Evolutionary conservation across 169 alveolate genomes (phyloP).

Genomic region (Eimeria maxima): DNA sequence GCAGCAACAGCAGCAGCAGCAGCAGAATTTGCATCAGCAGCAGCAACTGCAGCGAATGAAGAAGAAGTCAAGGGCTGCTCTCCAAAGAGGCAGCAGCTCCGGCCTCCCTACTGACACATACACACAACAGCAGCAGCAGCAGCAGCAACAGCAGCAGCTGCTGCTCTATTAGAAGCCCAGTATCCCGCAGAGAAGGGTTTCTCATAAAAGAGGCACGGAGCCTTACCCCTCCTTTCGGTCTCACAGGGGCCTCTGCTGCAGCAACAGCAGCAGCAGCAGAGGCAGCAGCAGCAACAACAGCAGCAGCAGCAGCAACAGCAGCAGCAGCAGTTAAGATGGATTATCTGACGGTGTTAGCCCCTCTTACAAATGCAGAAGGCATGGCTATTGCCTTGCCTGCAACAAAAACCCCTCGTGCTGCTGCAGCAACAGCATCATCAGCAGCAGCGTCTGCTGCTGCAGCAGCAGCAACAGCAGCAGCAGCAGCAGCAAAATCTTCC

Average conservation of each 20-base stretch:
- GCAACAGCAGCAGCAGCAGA: constrained; percentile 25
- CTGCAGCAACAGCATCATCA: constrained; percentile 35
- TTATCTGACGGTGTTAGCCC: not conserved
- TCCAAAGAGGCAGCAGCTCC: constrained; percentile 30
- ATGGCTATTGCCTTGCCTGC: not conserved
- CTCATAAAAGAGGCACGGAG: no score
- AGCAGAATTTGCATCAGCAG: not conserved
- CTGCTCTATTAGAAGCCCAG: no score
- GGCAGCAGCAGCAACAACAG: constrained; percentile 8
- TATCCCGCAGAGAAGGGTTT: not conserved
- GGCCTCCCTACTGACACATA: no score
- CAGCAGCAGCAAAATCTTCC: not conserved
- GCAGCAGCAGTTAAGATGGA: constrained; percentile 19
- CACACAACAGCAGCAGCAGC: not conserved
- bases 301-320: constrained; percentile 27
- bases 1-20: not conserved
- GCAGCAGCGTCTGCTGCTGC: not conserved
- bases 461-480: no score
- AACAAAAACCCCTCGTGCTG: no score
- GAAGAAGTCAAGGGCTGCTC: constrained; percentile 6
- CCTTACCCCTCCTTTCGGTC: no score
- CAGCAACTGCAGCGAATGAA: constrained; percentile 49
- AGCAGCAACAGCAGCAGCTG: no score
- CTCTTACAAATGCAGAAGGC: not conserved
- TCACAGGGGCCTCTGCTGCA: not conserved